Evolutionary conservation across 495 filamentous ascomycete genomes (phyloP).

Genomic region (Hypoxylon lienhwacheense): DNA sequence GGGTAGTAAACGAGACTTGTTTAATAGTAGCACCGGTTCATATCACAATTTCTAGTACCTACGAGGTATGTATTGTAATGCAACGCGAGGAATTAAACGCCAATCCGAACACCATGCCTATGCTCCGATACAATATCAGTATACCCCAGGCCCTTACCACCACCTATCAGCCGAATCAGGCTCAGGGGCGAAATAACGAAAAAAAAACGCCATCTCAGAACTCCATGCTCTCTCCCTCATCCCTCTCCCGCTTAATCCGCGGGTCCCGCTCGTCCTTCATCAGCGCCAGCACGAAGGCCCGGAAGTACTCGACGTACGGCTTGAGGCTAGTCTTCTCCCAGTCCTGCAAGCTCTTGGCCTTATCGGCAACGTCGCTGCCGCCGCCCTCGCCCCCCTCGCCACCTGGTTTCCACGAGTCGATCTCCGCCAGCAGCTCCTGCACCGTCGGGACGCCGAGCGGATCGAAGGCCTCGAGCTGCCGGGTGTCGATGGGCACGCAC

Average conservation of each 20-base stretch:
- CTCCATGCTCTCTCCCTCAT: slow-evolving; percentile 57
- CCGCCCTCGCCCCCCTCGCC: slow-evolving; percentile 32
- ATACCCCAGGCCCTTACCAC: not conserved
- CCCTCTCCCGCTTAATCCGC: slow-evolving; percentile 71
- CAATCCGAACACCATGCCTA: slow-evolving; percentile 24
- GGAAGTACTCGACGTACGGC: slow-evolving; percentile 89
- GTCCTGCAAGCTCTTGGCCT: slow-evolving; percentile 61
- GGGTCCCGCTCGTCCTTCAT: slow-evolving; percentile 78
- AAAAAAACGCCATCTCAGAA: slow-evolving; percentile 46
- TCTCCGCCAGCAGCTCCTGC: slow-evolving; percentile 73
- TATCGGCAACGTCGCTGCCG: slow-evolving; percentile 37
- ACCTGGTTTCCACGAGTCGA: slow-evolving; percentile 66
- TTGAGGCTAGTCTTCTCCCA: slow-evolving; percentile 97
- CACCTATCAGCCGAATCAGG: slow-evolving; percentile 1
- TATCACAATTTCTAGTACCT: slow-evolving; percentile 5
- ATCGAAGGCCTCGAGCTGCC: slow-evolving; percentile 74
- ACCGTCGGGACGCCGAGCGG: slow-evolving; percentile 87
- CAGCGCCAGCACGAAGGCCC: slow-evolving; percentile 72
- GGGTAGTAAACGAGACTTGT: not conserved
- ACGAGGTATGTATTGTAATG: no score
- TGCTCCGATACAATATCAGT: slow-evolving; percentile 1
- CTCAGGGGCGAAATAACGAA: not conserved
- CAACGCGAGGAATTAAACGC: no score
- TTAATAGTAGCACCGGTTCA: slow-evolving; percentile 1
- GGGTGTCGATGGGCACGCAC: slow-evolving; percentile 88